These are phyloP conservation scores for Pelargonium fulgidum DNA, from an alignment of 441 rosid species.

Conservation along the genomic window DNA sequence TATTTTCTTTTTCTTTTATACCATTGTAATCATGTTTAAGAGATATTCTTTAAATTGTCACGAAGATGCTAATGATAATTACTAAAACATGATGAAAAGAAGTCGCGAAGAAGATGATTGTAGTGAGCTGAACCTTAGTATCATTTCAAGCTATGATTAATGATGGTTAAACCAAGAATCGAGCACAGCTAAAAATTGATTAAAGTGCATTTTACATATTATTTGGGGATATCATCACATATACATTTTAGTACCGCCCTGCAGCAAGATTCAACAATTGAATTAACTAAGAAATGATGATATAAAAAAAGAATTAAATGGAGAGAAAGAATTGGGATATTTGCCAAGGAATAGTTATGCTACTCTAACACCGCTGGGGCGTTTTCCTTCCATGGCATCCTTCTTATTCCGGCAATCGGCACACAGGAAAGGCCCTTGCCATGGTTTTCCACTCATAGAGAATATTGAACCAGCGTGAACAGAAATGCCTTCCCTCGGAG, in stretches of 20 bases:
- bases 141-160: too few relatives aligned
- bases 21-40: too few relatives aligned
- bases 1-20: too few relatives aligned
- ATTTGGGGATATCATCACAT: conserved; percentile 18
- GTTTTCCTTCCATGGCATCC: conserved; percentile 92
- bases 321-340: conserved; percentile 29
- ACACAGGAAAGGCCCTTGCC: conserved; percentile 91
- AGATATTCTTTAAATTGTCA: too few relatives aligned
- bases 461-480: conserved; percentile 76
- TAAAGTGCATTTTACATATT: neutral
- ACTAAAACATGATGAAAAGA: too few relatives aligned
- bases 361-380: conserved; percentile 44
- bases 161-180: too few relatives aligned
- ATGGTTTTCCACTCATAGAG: conserved; percentile 60
- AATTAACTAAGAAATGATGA: conserved; percentile 23
- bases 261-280: conserved; percentile 22
- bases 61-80: too few relatives aligned
- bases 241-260: conserved; percentile 28
- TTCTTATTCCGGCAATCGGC: conserved; percentile 61
- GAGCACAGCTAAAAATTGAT: too few relatives aligned
- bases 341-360: neutral
- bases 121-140: too few relatives aligned
- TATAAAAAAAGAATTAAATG: conserved; percentile 17
- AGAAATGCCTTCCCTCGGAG: conserved; percentile 65
- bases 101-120: too few relatives aligned